Percentiles rank a stretch among this genome's conserved stretches.
Conservation (phyloP, 257 asterid species). For the Jaltomata sinuosa region DNA sequence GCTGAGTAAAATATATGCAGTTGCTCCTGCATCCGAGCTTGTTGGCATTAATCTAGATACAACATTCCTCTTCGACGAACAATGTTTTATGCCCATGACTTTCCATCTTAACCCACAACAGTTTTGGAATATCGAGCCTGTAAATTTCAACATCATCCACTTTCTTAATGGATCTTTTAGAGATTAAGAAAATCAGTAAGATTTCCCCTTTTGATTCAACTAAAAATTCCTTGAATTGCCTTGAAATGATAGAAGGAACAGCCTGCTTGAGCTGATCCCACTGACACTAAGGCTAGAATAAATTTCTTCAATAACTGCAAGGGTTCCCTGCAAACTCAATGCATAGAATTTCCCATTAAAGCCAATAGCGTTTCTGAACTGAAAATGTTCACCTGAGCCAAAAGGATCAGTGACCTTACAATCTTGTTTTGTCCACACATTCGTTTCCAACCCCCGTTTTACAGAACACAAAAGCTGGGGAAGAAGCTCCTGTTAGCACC, state of each 20-base stretch:
- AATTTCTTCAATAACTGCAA: constrained; percentile 8
- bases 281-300: constrained; percentile 5
- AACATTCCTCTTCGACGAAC: constrained; percentile 19
- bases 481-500: constrained; percentile 5
- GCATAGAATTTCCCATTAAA: constrained; percentile 11
- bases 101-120: constrained; percentile 7
- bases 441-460: not conserved
- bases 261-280: constrained; percentile 6
- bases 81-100: constrained; percentile 18
- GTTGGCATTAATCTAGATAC: constrained; percentile 14
- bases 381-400: not conserved
- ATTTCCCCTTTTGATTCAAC: constrained; percentile 27
- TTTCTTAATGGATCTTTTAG: not conserved
- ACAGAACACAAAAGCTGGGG: constrained; percentile 8
- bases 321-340: constrained; percentile 9
- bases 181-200: constrained; percentile 15
- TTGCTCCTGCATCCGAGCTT: constrained; percentile 21
- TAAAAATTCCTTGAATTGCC: constrained; percentile 17
- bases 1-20: constrained; percentile 18
- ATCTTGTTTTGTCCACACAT: not conserved
- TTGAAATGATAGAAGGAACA: constrained; percentile 6
- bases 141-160: constrained; percentile 29
- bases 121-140: constrained; percentile 6
- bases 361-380: constrained; percentile 8
- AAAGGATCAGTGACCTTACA: constrained; percentile 3